Conservation (phyloP, 2,329 filamentous ascomycete genomes). For the Beauveria sp. region DNA sequence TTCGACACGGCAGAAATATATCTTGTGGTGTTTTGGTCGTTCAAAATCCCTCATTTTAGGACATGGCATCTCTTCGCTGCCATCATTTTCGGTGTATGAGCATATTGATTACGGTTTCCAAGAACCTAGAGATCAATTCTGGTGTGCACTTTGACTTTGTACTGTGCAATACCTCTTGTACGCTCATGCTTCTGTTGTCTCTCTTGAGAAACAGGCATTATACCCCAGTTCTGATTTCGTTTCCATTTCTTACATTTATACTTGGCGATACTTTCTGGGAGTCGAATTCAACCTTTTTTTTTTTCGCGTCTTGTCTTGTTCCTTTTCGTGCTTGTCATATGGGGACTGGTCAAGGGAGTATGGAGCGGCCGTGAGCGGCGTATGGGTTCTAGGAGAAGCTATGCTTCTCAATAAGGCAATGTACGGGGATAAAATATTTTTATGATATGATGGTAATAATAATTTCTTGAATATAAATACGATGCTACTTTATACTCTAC, state of each 20-base stretch:
- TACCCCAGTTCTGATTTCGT: constrained; percentile 8
- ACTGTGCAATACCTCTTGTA: neutral
- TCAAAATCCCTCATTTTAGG: neutral
- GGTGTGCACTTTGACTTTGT: neutral
- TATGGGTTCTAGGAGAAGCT: neutral
- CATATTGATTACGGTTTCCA: neutral
- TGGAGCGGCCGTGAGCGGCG: constrained; percentile 3
- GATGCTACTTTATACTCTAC: no score
- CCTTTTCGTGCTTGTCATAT: neutral
- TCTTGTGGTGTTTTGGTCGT: neutral
- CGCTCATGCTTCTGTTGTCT: constrained; percentile 3
- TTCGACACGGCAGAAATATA: neutral
- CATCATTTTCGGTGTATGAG: neutral
- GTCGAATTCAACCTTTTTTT: neutral
- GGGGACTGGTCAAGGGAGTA: neutral
- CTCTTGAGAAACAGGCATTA: constrained; percentile 12
- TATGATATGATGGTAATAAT: constrained; percentile 12
- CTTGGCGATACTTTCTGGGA: neutral
- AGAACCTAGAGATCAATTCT: neutral
- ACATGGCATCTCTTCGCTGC: neutral
- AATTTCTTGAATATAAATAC: constrained; percentile 7
- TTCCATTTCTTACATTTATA: neutral
- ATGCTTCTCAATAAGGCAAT: neutral
- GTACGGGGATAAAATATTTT: neutral
- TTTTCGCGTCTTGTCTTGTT: neutral